These are phyloP conservation scores for Vicia faba DNA, from an alignment of 306 rosid species.

Conservation along the genomic window DNA sequence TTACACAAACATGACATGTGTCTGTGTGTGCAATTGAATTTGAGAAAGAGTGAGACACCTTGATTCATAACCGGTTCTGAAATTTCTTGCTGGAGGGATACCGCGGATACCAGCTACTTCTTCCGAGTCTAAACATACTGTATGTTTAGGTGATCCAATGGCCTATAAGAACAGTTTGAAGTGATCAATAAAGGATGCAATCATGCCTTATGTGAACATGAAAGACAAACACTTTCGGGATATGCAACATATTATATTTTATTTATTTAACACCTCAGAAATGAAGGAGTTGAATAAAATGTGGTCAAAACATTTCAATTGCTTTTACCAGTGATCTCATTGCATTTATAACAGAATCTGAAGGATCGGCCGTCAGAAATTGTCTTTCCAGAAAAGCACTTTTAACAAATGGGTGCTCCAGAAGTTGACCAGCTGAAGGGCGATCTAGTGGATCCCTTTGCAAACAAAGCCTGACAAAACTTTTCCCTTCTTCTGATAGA, in stretches of 20 bases:
- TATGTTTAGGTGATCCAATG: conserved; percentile 48
- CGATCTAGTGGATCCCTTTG: conserved; percentile 74
- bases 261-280: conserved; percentile 1
- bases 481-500: conserved; percentile 86
- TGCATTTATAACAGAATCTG: conserved; percentile 52
- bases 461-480: conserved; percentile 76
- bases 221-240: background rate
- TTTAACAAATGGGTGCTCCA: conserved; percentile 89
- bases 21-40: conserved; percentile 16
- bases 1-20: conserved; percentile 37
- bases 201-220: background rate
- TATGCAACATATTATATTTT: conserved; percentile 8
- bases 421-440: conserved; percentile 74
- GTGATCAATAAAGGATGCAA: conserved; percentile 16
- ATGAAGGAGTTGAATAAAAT: conserved; percentile 9
- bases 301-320: conserved; percentile 5
- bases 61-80: conserved; percentile 50
- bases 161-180: conserved; percentile 53
- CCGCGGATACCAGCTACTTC: conserved; percentile 47
- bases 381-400: conserved; percentile 68
- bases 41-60: conserved; percentile 51
- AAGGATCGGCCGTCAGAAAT: conserved; percentile 36
- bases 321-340: conserved; percentile 61
- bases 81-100: conserved; percentile 48
- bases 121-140: conserved; percentile 54